A percentile compares a stretch with the other conserved stretches of the same genome.
Conservation (phyloP, 225 moss, liverwort and hornwort genomes). For the Pseudoscleropodium purum region DNA sequence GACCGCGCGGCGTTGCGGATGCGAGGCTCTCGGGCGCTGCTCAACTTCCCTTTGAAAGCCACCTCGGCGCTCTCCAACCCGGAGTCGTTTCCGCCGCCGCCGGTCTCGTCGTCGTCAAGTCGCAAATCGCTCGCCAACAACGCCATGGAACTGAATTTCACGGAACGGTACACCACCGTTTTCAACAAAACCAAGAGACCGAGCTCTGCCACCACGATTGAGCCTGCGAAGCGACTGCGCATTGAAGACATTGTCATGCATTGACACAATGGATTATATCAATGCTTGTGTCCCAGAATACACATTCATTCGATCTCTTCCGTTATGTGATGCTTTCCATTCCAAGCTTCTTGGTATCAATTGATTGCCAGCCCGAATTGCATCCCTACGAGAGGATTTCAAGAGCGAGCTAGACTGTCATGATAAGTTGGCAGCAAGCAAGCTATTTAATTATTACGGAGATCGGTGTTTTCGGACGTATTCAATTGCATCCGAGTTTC, state of each 20-base stretch:
- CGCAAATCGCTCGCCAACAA: background rate
- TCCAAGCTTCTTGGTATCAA: background rate
- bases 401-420: background rate
- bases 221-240: slow-evolving; percentile 5
- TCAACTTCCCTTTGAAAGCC: slow-evolving; percentile 40
- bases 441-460: background rate
- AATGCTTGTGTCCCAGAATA: background rate
- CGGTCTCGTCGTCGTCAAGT: slow-evolving; percentile 17
- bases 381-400: background rate
- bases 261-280: background rate
- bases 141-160: background rate
- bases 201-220: background rate
- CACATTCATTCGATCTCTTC: background rate
- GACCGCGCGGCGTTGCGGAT: slow-evolving; percentile 45
- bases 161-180: background rate
- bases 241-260: background rate
- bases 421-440: background rate
- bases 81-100: slow-evolving; percentile 19
- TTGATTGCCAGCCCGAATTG: background rate
- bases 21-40: slow-evolving; percentile 29
- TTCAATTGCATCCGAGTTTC: background rate
- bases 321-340: background rate
- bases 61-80: slow-evolving; percentile 32
- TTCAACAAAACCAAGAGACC: background rate
- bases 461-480: background rate